Evolutionary conservation across 306 rosid genomes (phyloP), one percentile per base, ranked within the genome.

Genomic region (Cicer chorassanicum): DNA sequence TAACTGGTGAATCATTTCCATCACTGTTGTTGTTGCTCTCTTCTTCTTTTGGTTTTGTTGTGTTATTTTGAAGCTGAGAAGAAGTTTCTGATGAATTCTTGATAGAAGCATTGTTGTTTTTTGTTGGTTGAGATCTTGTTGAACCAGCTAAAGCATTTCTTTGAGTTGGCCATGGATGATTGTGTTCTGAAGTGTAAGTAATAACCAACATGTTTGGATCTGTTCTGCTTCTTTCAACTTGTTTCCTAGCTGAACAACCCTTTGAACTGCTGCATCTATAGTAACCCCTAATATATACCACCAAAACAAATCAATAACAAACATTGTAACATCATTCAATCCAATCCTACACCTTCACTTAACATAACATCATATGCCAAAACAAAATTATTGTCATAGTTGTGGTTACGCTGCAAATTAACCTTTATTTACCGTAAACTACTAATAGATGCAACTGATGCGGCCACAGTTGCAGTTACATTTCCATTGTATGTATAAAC

Each of bases 91-190:
- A 60, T 29, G 74, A 60, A 53, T 8, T 70, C 77, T 74, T 85
- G 11, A 83, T 68, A 24, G 77, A n/a, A 9, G 76, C 56, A 73
- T 38, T 84, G 80, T 5, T 83, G 80, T 5, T 83, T 75, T 88
- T 90, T 0, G 93, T 73, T 38, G 93, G 84, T 36, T 90, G 95
- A 4, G 95, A 82, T 8, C 98, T 65, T 6, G 93, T 85, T 10
- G 97, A 93, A 44, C 98, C 98, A 7, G 98, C 98, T 5, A 93
- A 87, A 15, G 96, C 98, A 45, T 93, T 93, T 62, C 96, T 86
- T 68, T 93, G 98, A 44, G 98, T 93, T 16, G 98, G 98, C 98
- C 97, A 93, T 63, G 98, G 93, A 86, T 93, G 98, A 63, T 93
- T 93, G 87, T 93, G 98, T 80, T 93, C 98, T 12, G 98, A 93